Percentiles rank a stretch among this genome's conserved stretches.
These are phyloP conservation scores for Hymenoscyphus scutula DNA, from an alignment of 2,329 filamentous ascomycete genomes.

Conservation along the genomic window DNA sequence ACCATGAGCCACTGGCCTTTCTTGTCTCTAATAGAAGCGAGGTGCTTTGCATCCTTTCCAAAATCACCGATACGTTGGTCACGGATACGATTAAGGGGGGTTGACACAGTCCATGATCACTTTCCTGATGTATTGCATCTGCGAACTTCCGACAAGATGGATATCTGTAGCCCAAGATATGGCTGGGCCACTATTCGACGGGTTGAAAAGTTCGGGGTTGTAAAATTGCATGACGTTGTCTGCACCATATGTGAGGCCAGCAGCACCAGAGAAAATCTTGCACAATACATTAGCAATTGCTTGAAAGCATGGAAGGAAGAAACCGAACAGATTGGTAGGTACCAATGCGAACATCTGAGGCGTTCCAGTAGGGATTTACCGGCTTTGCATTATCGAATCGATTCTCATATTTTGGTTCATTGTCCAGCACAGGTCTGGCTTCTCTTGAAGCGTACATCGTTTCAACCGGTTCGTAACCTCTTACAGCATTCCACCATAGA, in stretches of 20 bases:
- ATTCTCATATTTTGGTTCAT: background rate
- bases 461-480: background rate
- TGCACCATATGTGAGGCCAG: background rate
- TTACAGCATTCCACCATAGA: conserved; percentile 6
- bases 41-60: background rate
- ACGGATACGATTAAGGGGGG: background rate
- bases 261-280: background rate
- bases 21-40: background rate
- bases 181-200: background rate
- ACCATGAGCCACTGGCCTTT: background rate
- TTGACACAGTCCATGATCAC: conserved; percentile 3
- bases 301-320: too few relatives aligned
- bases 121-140: conserved; percentile 14
- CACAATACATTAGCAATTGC: background rate
- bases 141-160: conserved; percentile 3
- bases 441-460: background rate
- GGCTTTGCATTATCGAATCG: background rate
- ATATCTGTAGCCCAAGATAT: conserved; percentile 7
- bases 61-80: background rate
- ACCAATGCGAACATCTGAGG: background rate
- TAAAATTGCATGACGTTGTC: conserved; percentile 4
- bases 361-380: background rate
- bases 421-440: background rate
- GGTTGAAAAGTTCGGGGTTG: background rate
- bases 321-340: background rate